Evolutionary conservation across 2,329 filamentous ascomycete genomes (phyloP).

Genomic region (Botrytis galanthina): DNA sequence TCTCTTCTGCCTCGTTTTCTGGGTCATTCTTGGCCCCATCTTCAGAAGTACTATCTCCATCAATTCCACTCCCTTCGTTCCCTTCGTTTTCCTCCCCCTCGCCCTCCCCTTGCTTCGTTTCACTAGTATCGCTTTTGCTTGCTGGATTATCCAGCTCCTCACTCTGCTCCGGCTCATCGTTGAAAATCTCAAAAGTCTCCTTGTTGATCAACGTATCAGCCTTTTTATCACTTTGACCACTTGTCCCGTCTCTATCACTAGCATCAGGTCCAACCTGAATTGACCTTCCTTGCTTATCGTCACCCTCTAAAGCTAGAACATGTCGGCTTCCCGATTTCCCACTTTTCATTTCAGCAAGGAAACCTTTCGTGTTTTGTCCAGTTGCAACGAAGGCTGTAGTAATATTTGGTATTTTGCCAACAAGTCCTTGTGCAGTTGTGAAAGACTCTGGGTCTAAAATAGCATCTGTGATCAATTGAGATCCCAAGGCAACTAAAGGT

Average conservation of each 20-base stretch:
- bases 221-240: neutral
- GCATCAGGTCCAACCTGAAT: neutral
- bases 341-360: no score
- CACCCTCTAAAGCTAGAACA: no score
- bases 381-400: no score
- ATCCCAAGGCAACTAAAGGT: no score
- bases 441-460: no score
- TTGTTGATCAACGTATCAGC: neutral
- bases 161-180: neutral
- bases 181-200: neutral
- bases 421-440: no score
- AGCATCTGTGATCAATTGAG: no score
- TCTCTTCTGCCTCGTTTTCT: neutral
- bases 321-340: no score
- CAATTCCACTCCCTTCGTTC: neutral
- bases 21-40: neutral
- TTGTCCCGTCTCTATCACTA: neutral
- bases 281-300: neutral
- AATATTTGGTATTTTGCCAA: no score
- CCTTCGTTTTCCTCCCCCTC: neutral
- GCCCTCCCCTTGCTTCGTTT: rapidly evolving
- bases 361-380: no score
- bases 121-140: neutral
- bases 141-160: neutral
- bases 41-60: neutral